Conservation (phyloP, 768 basidiomycete species). For the Kwoniella bestiolae region DNA sequence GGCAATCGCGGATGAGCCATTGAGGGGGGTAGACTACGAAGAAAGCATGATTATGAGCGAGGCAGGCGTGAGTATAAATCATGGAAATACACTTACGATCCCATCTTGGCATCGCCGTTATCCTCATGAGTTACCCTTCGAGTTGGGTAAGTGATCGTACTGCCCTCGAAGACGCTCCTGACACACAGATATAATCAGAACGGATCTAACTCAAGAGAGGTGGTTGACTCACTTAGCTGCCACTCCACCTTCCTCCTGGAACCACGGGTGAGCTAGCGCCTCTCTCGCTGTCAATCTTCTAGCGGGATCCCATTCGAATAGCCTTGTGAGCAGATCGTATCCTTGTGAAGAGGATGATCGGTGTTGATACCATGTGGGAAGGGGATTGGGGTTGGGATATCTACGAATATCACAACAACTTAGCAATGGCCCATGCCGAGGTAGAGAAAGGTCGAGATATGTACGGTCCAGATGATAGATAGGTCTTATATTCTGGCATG, state of each 20-base stretch:
- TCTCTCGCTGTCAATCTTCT: constrained; percentile 79
- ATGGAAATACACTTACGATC: constrained; percentile 50
- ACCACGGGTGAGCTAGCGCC: constrained; percentile 86
- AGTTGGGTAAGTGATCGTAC: constrained; percentile 73
- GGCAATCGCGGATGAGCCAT: constrained; percentile 46
- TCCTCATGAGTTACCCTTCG: constrained; percentile 92
- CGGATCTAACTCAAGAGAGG: neutral
- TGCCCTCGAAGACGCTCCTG: constrained; percentile 73
- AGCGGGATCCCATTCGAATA: constrained; percentile 91
- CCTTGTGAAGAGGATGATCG: constrained; percentile 60
- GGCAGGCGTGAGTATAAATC: neutral
- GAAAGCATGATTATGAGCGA: neutral
- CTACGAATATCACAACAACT: constrained; percentile 50
- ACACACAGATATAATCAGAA: neutral
- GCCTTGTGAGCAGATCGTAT: constrained; percentile 78
- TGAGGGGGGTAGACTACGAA: constrained; percentile 33
- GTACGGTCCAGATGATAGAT: constrained; percentile 40
- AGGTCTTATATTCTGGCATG: constrained; percentile 78
- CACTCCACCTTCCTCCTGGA: constrained; percentile 84
- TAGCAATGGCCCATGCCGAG: neutral
- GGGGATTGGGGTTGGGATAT: constrained; percentile 65
- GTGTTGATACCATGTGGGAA: constrained; percentile 67
- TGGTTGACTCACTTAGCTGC: constrained; percentile 72
- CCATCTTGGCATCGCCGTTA: constrained; percentile 58
- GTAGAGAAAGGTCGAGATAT: constrained; percentile 13